Evolutionary conservation across 2,329 filamentous ascomycete genomes (phyloP).

Genomic region (Zasmidium citrigriseum): DNA sequence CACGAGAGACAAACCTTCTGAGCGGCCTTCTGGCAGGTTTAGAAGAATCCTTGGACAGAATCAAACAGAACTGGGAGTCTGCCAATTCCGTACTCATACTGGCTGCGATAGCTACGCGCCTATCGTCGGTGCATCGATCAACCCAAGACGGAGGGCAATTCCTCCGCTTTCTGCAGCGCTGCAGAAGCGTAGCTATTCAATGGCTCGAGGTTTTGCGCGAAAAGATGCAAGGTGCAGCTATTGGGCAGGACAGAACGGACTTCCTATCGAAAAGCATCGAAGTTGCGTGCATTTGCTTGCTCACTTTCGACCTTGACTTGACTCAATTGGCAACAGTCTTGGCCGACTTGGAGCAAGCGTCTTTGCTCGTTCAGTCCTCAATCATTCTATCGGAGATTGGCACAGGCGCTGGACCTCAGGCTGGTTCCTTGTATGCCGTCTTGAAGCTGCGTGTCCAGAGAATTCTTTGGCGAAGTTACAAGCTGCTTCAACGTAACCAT

Average conservation of each 20-base stretch:
- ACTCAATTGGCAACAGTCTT: slow-evolving; percentile 20
- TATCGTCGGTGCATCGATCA: slow-evolving; percentile 21
- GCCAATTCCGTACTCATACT: slow-evolving; percentile 24
- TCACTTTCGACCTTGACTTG: slow-evolving; percentile 44
- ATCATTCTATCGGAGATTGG: slow-evolving; percentile 18
- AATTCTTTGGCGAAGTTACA: slow-evolving; percentile 16
- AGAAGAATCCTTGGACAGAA: slow-evolving; percentile 18
- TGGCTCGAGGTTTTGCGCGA: slow-evolving; percentile 55
- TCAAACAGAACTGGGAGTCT: slow-evolving; percentile 33
- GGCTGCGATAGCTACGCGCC: slow-evolving; percentile 21
- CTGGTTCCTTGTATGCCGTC: not conserved
- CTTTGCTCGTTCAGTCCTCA: slow-evolving; percentile 19
- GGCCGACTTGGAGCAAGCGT: slow-evolving; percentile 7
- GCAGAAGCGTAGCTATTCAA: slow-evolving; percentile 38
- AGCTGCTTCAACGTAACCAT: slow-evolving; percentile 1
- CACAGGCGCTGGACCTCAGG: not conserved
- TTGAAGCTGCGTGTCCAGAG: slow-evolving; percentile 11
- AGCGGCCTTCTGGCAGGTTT: no score
- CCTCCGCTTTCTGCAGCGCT: slow-evolving; percentile 21
- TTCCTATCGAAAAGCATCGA: slow-evolving; percentile 47
- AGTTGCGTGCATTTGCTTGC: slow-evolving; percentile 58
- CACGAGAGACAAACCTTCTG: no score
- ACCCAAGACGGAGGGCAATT: no score
- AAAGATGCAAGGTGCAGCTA: slow-evolving; percentile 41
- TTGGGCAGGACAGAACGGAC: slow-evolving; percentile 18